Base-by-base conservation (phyloP, 805 yeast genomes). In the Jamesozyma rosinii region DNA sequence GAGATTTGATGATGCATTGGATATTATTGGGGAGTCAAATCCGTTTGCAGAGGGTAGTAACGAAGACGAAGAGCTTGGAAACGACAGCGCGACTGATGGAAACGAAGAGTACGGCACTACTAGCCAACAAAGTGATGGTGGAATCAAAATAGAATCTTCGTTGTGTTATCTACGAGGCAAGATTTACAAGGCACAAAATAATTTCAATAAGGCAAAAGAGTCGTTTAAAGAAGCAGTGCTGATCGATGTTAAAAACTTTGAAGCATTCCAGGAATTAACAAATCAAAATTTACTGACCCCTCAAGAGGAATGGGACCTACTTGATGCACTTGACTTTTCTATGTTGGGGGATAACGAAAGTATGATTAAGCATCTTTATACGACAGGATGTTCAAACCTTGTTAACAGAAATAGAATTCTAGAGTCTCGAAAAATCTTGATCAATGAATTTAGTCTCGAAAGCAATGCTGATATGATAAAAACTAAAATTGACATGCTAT, bases 211-310 rank as follows among this genome's bases (percentile, higher is more conserved):
- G 48, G 97, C 97, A 0, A 87, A 84, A 54, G 88, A 83, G 42
- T 82, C 92, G 41, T 88, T 79, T 54, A 78, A 79, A 55, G 95
- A 87, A 55, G 96, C 97, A 1, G 79, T 89, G 0, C 52, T 76
- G 50, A 86, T 85, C 1, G 97, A 90, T 61, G 88, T 84, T 6
- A 86, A 88, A 60, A 92, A 97, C 63, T 90, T 70, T 60, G 98
- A 90, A 52, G 97, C 97, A 0, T 87, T 87, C 59, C 77, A 84
- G 53, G 88, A 83, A 57, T 71, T 90, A 40, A 73, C 84, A 1
- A 66, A 74, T 35, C 82, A 83, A 51, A 81, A 81, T 55, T 71
- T 87, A 53, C 66, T 90, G 64, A 75, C 92, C 0, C 95, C 97
- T 0, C 63, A 68, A 15, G 97, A 90, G 55, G 94, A 88, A 63